Base-by-base conservation (phyloP, 2,329 filamentous ascomycete species). In the Paraphoma chrysanthemicola region DNA sequence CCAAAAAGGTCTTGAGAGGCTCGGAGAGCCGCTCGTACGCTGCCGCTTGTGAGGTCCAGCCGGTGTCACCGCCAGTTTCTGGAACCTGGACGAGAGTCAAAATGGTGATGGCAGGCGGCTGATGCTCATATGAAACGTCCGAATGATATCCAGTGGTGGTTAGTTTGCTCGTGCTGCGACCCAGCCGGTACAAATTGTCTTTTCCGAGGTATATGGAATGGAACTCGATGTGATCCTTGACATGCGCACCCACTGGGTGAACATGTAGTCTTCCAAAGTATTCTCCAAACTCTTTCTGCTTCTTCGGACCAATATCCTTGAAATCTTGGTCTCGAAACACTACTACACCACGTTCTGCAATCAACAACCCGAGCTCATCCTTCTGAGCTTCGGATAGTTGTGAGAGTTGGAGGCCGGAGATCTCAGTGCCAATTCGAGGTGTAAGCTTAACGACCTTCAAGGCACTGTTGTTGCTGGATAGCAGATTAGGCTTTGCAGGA, bases 141-240 rank as follows among this genome's bases (percentile, higher is more conserved):
- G 81, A 80, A 51, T 82, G 80, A 77, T 81, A 82, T 16, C 81
- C 72, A 8, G 78, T 83, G 1, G 79, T 81, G 3, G 79, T 82
- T 23, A 70, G 52, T 39, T 54, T 64, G 11, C 39, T 51, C 14
- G 42, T 48, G 51, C 64, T 68, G 14, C 66, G 59, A n/a, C 67
- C 66, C 6, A 68, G 64, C 16, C 66, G 64, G 50, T 67, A 70
- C 8, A 67, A 54, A 38, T 67, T 70, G 43, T 70, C 67, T 48
- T 64, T 63, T 8, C 66, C 66, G 1, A 68, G 47, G 29, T 68
- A 70, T 39, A 68, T 70, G 2, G 64, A 67, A 41, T 68, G 64
- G 33, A 66, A 65, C 45, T 67, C 61, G 42, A 68, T 70, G 41
- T 70, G 64, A 36, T 70, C 66, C 42, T 70, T 68, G 3, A 70